Conservation (phyloP, 306 rosid genomes). For the Myrica gale region DNA sequence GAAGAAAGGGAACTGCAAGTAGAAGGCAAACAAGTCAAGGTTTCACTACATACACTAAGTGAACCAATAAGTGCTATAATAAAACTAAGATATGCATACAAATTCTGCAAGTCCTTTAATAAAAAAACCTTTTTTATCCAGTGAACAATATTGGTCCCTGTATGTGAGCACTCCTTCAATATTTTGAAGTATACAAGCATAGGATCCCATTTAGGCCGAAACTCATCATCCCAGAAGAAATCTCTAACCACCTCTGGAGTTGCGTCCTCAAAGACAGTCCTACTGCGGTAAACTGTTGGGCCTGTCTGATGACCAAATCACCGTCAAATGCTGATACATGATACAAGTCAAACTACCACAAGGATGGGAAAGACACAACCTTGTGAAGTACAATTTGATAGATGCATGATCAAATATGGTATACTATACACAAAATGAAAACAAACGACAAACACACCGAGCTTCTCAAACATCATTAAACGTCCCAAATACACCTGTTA, state of each 20-base stretch:
- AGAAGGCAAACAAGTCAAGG: conserved; percentile 23
- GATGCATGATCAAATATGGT: conserved; percentile 8
- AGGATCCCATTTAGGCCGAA: conserved; percentile 92
- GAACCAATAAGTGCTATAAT: conserved; percentile 4
- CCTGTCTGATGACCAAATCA: conserved; percentile 63
- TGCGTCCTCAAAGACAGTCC: conserved; percentile 92
- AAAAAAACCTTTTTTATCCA: conserved; percentile 92
- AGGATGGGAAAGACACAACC: not conserved
- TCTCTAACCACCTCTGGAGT: conserved; percentile 93
- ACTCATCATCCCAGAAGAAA: conserved; percentile 99
- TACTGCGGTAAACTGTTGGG: conserved; percentile 79
- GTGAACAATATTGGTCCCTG: conserved; percentile 76
- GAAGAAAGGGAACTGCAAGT: conserved; percentile 89
- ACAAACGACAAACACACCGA: not conserved
- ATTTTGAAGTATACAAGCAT: conserved; percentile 74
- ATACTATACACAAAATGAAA: not conserved
- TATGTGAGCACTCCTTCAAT: conserved; percentile 76
- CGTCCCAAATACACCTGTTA: not conserved
- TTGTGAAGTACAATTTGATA: not conserved
- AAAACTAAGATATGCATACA: not conserved
- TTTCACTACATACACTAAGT: conserved; percentile 29
- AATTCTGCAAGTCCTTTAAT: conserved; percentile 16
- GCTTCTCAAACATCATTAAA: not conserved
- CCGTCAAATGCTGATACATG: conserved; percentile 32
- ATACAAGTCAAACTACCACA: conserved; percentile 13